A percentile compares a stretch with the other conserved stretches of the same genome.
Evolutionary conservation across 306 rosid species (phyloP).

Genomic region (Phaseolus lunatus): DNA sequence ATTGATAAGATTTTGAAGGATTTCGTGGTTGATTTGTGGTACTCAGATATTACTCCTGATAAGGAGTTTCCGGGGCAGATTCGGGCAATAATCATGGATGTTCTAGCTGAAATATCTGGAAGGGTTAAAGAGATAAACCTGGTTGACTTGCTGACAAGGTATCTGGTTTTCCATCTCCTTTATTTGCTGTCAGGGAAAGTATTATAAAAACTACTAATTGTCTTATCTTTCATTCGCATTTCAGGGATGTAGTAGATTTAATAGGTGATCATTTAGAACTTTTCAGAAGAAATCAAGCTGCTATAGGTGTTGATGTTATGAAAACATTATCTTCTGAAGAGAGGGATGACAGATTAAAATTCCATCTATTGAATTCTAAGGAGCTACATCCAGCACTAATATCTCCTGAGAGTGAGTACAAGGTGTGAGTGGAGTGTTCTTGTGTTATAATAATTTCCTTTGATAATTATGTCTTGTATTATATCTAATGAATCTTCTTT

Average conservation of each 20-base stretch:
- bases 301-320: slow-evolving; percentile 91
- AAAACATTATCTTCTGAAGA: slow-evolving; percentile 89
- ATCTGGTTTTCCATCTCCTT: slow-evolving; percentile 43
- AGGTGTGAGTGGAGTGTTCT: slow-evolving; percentile 96
- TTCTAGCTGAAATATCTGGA: slow-evolving; percentile 81
- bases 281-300: slow-evolving; percentile 95
- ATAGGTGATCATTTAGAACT: slow-evolving; percentile 88
- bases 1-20: slow-evolving; percentile 85
- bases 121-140: slow-evolving; percentile 84
- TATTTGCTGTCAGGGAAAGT: slow-evolving; percentile 30
- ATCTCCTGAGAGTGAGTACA: slow-evolving; percentile 99
- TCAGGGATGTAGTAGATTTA: slow-evolving; percentile 89
- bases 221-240: slow-evolving; percentile 48
- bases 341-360: slow-evolving; percentile 93
- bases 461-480: slow-evolving; percentile 45
- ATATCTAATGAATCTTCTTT: slow-evolving; percentile 47
- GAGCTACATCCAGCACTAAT: slow-evolving; percentile 96
- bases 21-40: slow-evolving; percentile 89
- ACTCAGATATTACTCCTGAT: slow-evolving; percentile 83
- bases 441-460: slow-evolving; percentile 44
- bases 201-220: slow-evolving; percentile 12
- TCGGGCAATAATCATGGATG: slow-evolving; percentile 83
- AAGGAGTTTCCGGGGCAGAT: slow-evolving; percentile 85
- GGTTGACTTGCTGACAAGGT: slow-evolving; percentile 94
- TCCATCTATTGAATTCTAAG: slow-evolving; percentile 80